A percentile compares a stretch with the other conserved stretches of the same genome.
phyloP scores from a whole-genome alignment of 2,329 filamentous ascomycete genomes.

The Botrytis fabae region DNA sequence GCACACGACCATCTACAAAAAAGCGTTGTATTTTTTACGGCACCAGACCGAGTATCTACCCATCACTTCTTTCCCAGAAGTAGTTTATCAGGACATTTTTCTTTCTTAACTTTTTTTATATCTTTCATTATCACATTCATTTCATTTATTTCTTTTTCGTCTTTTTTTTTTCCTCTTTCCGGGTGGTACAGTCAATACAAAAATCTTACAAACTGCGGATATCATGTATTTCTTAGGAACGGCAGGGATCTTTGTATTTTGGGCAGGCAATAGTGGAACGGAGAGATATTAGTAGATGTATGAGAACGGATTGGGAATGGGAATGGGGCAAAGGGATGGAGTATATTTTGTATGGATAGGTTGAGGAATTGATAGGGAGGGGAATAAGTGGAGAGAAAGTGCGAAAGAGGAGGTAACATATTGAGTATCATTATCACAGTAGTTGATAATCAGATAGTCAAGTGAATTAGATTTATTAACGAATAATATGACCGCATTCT shows the following conservation, averaged over 20 bases:
- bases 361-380: background rate
- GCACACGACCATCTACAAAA: background rate
- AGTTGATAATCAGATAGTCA: background rate
- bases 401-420: background rate
- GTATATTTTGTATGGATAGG: background rate
- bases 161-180: background rate
- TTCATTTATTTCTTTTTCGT: background rate
- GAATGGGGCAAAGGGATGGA: background rate
- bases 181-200: background rate
- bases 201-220: constrained; percentile 1
- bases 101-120: background rate
- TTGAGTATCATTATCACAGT: background rate
- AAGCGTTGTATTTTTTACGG: constrained; percentile 8
- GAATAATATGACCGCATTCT: background rate
- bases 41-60: background rate
- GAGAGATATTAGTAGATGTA: background rate
- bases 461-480: background rate
- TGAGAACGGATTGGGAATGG: background rate
- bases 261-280: background rate
- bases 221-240: constrained; percentile 11
- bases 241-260: background rate
- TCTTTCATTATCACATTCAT: background rate
- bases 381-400: background rate
- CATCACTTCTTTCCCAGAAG: background rate
- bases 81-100: background rate